These are phyloP conservation scores for Eragrostis tef DNA, from an alignment of 202 grass and related monocot species.

Conservation along the genomic window DNA sequence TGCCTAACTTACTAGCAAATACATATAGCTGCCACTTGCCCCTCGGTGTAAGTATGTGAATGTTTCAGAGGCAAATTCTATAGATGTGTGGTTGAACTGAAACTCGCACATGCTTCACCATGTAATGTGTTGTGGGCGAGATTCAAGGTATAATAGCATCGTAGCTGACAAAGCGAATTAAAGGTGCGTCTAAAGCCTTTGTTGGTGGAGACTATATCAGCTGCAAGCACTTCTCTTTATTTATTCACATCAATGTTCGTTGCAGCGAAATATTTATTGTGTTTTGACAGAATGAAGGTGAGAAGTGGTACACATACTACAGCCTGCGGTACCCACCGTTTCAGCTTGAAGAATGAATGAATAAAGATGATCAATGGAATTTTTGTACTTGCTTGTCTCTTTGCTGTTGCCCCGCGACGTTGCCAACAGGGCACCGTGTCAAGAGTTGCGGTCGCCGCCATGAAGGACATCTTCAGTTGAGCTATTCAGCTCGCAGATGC, in stretches of 20 bases:
- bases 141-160: no score
- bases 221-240: constrained; percentile 10
- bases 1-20: constrained; percentile 9
- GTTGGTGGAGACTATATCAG: background rate
- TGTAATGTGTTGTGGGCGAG: no score
- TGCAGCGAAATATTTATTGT: background rate
- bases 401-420: background rate
- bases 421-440: background rate
- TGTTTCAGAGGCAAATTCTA: no score
- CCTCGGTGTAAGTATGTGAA: no score
- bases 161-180: no score
- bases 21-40: background rate
- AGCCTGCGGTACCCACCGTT: background rate
- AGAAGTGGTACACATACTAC: background rate
- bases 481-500: constrained; percentile 1
- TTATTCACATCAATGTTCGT: constrained; percentile 33
- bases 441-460: background rate
- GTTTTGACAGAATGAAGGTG: constrained; percentile 13
- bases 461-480: background rate
- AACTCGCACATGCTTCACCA: no score
- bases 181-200: background rate
- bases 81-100: no score
- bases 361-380: background rate
- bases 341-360: constrained; percentile 2
- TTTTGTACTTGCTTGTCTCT: background rate